phyloP scores from a whole-genome alignment of 495 filamentous ascomycete species.

The Aspergillus leporis region DNA sequence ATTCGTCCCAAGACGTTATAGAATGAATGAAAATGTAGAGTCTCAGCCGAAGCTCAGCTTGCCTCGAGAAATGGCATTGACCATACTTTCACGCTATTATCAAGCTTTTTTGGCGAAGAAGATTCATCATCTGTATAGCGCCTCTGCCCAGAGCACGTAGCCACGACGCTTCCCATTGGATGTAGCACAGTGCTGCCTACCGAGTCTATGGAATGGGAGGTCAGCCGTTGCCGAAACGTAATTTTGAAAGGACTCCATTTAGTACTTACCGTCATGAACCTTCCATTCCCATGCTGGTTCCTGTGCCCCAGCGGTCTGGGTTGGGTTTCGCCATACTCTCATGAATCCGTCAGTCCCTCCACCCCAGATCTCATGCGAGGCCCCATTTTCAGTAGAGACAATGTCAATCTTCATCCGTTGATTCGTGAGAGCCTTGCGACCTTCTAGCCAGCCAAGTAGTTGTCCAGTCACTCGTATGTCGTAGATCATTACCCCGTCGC shows the following conservation, averaged over 20 bases:
- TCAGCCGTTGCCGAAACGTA: neutral
- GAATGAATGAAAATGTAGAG: neutral
- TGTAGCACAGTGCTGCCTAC: constrained; percentile 68
- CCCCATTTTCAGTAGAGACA: constrained; percentile 37
- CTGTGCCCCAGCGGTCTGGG: constrained; percentile 52
- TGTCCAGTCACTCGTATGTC: constrained; percentile 75
- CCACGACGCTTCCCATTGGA: constrained; percentile 63
- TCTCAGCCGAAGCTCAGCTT: neutral
- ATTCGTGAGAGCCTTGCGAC: constrained; percentile 69
- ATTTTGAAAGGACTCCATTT: neutral
- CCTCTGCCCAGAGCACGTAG: constrained; percentile 72
- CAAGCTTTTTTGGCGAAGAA: constrained; percentile 20
- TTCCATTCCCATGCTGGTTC: constrained; percentile 59
- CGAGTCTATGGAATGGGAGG: constrained; percentile 42
- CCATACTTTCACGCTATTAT: constrained; percentile 71
- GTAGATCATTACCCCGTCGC: constrained; percentile 73
- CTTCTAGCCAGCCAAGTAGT: constrained; percentile 67
- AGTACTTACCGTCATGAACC: constrained; percentile 51
- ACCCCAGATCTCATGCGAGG: constrained; percentile 77
- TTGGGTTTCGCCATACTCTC: constrained; percentile 70
- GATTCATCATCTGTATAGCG: constrained; percentile 21
- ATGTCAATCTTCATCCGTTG: constrained; percentile 81
- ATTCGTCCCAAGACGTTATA: neutral
- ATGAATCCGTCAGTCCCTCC: constrained; percentile 79
- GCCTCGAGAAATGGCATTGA: constrained; percentile 33